A percentile compares a stretch with the other conserved stretches of the same genome.
Evolutionary conservation across 2,329 filamentous ascomycete species (phyloP).

Genomic region (Simplicillium aogashimaense): DNA sequence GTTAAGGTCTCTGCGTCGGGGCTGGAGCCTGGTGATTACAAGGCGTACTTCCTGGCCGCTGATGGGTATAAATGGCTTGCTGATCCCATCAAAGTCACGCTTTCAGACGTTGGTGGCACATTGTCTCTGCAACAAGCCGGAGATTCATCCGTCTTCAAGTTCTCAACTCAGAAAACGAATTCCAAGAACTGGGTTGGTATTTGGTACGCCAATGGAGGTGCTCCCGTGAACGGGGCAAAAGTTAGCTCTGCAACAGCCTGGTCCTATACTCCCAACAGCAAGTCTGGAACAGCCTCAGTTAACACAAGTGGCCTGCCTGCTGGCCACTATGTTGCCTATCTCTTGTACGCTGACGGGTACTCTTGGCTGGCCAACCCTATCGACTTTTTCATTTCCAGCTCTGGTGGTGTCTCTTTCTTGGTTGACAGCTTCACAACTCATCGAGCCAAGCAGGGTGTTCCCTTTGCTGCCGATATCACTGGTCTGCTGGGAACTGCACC

Average conservation of each 20-base stretch:
- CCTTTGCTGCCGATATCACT: slow-evolving; percentile 18
- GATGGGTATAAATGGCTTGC: slow-evolving; percentile 26
- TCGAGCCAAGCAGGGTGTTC: slow-evolving; percentile 24
- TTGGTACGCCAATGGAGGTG: background rate
- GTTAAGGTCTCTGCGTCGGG: slow-evolving; percentile 14
- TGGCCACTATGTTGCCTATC: background rate
- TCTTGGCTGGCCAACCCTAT: background rate
- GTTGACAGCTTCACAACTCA: slow-evolving; percentile 17
- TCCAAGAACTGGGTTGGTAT: background rate
- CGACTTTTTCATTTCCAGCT: background rate
- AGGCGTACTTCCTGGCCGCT: slow-evolving; percentile 24
- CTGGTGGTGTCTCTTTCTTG: slow-evolving; percentile 16
- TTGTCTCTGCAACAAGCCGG: background rate
- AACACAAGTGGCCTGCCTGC: background rate
- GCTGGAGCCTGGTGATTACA: slow-evolving; percentile 21
- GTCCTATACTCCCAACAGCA: background rate
- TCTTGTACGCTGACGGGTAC: background rate
- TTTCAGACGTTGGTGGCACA: background rate
- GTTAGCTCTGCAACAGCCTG: background rate
- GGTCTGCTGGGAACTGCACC: slow-evolving; percentile 21
- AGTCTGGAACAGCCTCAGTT: background rate
- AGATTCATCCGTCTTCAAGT: background rate
- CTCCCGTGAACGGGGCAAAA: background rate
- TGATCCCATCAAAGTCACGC: slow-evolving; percentile 19
- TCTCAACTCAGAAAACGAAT: background rate